Percentiles rank a stretch among this genome's conserved stretches.
Conservation (phyloP, 164 flowering plant species). For the Euptelea pleiosperma region DNA sequence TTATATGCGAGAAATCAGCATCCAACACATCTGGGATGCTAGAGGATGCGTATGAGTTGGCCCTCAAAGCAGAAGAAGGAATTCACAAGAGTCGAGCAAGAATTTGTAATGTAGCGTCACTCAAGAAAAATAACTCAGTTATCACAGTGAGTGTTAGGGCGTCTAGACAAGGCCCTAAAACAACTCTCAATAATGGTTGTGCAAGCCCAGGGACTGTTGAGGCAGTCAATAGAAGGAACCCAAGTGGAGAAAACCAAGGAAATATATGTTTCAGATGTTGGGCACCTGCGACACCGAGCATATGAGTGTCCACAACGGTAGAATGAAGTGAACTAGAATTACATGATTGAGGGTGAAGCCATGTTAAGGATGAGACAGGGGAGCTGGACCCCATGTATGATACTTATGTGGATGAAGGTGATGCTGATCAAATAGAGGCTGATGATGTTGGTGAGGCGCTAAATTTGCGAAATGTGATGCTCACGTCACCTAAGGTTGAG, state of each 20-base stretch:
- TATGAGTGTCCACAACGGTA: background rate
- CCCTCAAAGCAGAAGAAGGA: background rate
- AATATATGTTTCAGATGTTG: background rate
- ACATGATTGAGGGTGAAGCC: background rate
- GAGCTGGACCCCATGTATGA: too few relatives aligned
- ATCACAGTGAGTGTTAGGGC: background rate
- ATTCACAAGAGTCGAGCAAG: background rate
- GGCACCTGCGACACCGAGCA: background rate
- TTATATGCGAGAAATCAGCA: background rate
- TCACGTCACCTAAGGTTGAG: background rate
- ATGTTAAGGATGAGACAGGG: background rate
- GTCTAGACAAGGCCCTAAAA: background rate
- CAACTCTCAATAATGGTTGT: background rate
- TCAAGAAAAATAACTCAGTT: background rate
- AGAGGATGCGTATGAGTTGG: background rate
- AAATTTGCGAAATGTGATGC: too few relatives aligned
- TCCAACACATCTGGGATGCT: background rate
- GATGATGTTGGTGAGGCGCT: background rate
- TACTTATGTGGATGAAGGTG: background rate
- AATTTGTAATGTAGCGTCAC: background rate
- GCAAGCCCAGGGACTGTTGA: background rate
- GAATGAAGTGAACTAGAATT: background rate
- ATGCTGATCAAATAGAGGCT: background rate
- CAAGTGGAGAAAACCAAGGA: too few relatives aligned
- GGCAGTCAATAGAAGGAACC: background rate